phyloP scores from a whole-genome alignment of 768 basidiomycete genomes.

The Trametes meyenii region DNA sequence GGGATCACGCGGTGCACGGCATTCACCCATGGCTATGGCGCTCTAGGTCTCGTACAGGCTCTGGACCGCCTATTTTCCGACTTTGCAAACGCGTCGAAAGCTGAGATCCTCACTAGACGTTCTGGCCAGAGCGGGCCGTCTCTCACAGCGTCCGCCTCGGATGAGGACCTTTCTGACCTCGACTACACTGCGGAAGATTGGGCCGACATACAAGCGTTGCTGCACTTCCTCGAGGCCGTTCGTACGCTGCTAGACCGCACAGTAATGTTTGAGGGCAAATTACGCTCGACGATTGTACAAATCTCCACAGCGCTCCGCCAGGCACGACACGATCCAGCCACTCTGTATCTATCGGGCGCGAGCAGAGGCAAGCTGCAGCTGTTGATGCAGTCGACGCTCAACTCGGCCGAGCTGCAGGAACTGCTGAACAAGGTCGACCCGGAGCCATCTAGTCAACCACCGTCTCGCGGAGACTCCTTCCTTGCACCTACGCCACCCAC shows the following conservation, averaged over 20 bases:
- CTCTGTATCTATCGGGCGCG: conserved; percentile 50
- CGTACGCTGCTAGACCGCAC: conserved; percentile 73
- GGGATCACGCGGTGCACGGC: conserved; percentile 71
- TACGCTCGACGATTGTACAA: conserved; percentile 61
- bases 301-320: conserved; percentile 62
- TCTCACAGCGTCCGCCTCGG: conserved; percentile 40
- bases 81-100: conserved; percentile 70
- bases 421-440: conserved; percentile 58
- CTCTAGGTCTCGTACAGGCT: conserved; percentile 69
- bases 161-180: conserved; percentile 71
- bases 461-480: conserved; percentile 22
- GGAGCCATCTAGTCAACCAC: conserved; percentile 33
- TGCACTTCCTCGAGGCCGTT: conserved; percentile 84
- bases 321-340: conserved; percentile 52
- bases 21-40: conserved; percentile 91
- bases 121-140: conserved; percentile 24
- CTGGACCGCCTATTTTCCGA: conserved; percentile 70
- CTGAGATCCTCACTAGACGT: conserved; percentile 44
- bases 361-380: conserved; percentile 71
- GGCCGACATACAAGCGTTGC: conserved; percentile 78
- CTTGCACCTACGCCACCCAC: conserved; percentile 24
- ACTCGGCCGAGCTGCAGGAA: conserved; percentile 73
- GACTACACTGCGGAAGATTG: conserved; percentile 90
- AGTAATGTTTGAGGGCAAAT: conserved; percentile 65
- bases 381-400: conserved; percentile 84